Evolutionary conservation across 108 stramenopile species (phyloP).

Genomic region (Conticribra weissflogii): DNA sequence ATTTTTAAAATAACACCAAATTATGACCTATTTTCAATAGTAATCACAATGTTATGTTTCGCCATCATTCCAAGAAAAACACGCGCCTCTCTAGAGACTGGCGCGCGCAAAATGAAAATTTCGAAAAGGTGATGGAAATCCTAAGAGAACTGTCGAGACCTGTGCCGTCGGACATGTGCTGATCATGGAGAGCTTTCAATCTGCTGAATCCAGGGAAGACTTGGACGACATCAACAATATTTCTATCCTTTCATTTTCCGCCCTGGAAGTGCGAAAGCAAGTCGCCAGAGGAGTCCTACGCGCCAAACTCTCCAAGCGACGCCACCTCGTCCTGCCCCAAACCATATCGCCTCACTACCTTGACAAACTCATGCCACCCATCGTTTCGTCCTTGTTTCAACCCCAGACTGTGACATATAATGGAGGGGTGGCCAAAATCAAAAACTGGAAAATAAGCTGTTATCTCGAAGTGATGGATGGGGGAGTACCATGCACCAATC

Average conservation of each 20-base stretch:
- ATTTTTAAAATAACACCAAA: too few relatives aligned
- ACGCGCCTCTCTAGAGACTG: too few relatives aligned
- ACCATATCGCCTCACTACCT: conserved; percentile 75
- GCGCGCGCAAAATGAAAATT: too few relatives aligned
- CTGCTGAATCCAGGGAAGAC: not conserved
- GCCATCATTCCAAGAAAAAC: too few relatives aligned
- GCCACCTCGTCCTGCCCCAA: conserved; percentile 71
- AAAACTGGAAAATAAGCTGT: conserved; percentile 89
- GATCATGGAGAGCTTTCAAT: not conserved
- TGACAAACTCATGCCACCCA: conserved; percentile 70
- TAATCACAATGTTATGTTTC: too few relatives aligned
- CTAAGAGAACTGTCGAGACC: too few relatives aligned
- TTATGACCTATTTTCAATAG: too few relatives aligned
- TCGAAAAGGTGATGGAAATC: too few relatives aligned
- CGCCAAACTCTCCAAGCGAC: conserved; percentile 77
- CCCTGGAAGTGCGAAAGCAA: conserved; percentile 34
- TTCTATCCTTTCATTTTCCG: conserved; percentile 3
- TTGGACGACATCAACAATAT: too few relatives aligned
- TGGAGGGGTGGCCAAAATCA: conserved; percentile 85
- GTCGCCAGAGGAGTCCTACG: conserved; percentile 77
- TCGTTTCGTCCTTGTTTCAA: conserved; percentile 60
- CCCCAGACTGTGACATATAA: conserved; percentile 87
- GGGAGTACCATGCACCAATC: conserved; percentile 84
- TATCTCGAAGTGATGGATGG: conserved; percentile 91
- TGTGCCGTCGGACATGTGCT: too few relatives aligned